Base-by-base conservation (phyloP, 495 filamentous ascomycete genomes). In the Penicillium longicatenatum region DNA sequence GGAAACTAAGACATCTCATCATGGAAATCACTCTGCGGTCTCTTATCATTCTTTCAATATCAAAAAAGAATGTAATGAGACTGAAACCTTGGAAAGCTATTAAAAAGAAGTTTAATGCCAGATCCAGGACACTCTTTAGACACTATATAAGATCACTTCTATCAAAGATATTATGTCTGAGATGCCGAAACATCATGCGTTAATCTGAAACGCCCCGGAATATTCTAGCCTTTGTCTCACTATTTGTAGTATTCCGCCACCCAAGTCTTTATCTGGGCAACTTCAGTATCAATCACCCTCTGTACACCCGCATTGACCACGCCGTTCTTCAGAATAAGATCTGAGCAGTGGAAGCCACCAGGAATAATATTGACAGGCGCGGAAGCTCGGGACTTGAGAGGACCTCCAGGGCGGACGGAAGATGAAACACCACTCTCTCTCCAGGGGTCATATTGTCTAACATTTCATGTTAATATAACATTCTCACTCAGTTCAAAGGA, bases 401-500 rank as follows among this genome's bases (percentile, higher is more conserved):
- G 82, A 0, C 84, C 85, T 8, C 78, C 80, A 1, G 82, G 81
- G 4, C 83, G 73, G 59, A 78, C 76, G 21, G 72, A 70, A 4
- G 82, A 82, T 0, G 76, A 80, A 1, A 86, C 75, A 10, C 74
- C 76, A 2, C 80, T 75, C 3, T 79, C 74, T 31, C 76, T 71
- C 85, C 83, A 88, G 17, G 84, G 84, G 59, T 87, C 84, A 48
- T 71, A 84, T 69, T 85, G 75, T 9, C 75, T 78, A 50, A 1
- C 0, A 45, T 45, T 31, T 37, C 21, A 47, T 29, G n/a, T 54
- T 46, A 50, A 45, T 50, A 7, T 24, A 33, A 47, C 55, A 26
- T 6, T 8, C 3, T 22, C 31, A 33, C 1, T 12, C 11, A 9
- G 7, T 35, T 6, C 41, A 7, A 26, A 44, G 26, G 33, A 24